Percentiles rank a stretch among this genome's conserved stretches.
Conservation (phyloP, 345 rosid genomes). For the Acer negundo region DNA sequence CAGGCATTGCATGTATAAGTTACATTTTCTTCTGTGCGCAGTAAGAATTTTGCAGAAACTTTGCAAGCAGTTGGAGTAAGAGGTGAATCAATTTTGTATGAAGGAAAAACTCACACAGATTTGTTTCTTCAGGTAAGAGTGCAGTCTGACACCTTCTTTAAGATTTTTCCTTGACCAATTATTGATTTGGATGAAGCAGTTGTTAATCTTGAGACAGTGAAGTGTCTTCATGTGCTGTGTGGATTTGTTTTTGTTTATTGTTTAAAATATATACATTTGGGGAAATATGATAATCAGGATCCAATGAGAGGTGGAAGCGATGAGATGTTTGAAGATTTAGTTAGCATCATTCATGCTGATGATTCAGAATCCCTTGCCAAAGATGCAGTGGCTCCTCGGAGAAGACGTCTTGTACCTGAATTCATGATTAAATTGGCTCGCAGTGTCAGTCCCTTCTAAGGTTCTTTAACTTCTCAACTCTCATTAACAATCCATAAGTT, state of each 20-base stretch:
- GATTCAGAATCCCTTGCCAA: slow-evolving; percentile 54
- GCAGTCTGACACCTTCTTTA: not conserved
- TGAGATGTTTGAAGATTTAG: slow-evolving; percentile 80
- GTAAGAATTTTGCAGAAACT: slow-evolving; percentile 74
- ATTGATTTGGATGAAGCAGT: not conserved
- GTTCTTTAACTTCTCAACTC: not conserved
- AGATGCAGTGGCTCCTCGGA: slow-evolving; percentile 59
- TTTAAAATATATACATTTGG: not conserved
- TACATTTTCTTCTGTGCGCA: slow-evolving; percentile 40
- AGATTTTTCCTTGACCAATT: not conserved
- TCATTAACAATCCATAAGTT: not conserved
- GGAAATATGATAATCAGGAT: slow-evolving; percentile 49
- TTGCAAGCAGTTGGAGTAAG: slow-evolving; percentile 71
- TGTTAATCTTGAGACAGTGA: not conserved
- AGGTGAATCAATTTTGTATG: slow-evolving; percentile 73
- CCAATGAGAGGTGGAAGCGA: slow-evolving; percentile 98
- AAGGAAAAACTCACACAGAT: slow-evolving; percentile 95
- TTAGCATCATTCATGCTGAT: slow-evolving; percentile 57
- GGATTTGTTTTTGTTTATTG: not conserved
- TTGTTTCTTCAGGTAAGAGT: slow-evolving; percentile 85
- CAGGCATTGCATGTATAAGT: slow-evolving; percentile 3
- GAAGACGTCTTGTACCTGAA: slow-evolving; percentile 93
- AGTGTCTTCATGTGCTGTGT: not conserved
- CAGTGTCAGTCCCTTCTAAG: slow-evolving; percentile 83
- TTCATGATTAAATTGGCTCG: slow-evolving; percentile 85